Evolutionary conservation across 768 basidiomycete genomes (phyloP).

Genomic region (Astraeus odoratus): DNA sequence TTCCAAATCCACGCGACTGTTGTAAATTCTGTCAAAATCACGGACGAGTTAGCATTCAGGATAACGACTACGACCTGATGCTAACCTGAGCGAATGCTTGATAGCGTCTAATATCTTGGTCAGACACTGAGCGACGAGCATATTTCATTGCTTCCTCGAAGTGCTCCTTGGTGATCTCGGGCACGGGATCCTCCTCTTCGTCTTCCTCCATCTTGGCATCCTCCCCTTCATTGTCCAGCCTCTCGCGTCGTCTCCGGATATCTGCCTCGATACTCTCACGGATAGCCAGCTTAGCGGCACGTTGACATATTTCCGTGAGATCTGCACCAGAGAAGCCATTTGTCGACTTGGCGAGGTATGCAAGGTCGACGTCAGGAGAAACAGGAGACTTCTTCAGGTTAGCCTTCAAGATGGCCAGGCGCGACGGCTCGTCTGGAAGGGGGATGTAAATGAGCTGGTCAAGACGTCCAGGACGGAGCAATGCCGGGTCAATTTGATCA

Average conservation of each 20-base stretch:
- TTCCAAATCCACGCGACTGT: conserved; percentile 88
- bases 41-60: conserved; percentile 7
- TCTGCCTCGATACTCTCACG: conserved; percentile 92
- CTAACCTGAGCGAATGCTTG: conserved; percentile 94
- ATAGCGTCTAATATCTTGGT: conserved; percentile 94
- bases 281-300: conserved; percentile 95
- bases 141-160: conserved; percentile 99
- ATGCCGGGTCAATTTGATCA: conserved; percentile 90
- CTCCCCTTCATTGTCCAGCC: conserved; percentile 74
- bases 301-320: conserved; percentile 98
- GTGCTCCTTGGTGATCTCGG: conserved; percentile 83
- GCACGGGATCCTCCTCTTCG: conserved; percentile 84
- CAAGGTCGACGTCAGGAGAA: conserved; percentile 71
- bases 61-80: conserved; percentile 1
- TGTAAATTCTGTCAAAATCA: conserved; percentile 61
- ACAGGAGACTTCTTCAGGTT: conserved; percentile 90
- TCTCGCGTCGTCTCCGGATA: conserved; percentile 71
- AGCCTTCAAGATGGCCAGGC: conserved; percentile 87
- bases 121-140: conserved; percentile 93
- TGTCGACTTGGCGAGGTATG: conserved; percentile 84
- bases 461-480: conserved; percentile 94
- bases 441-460: conserved; percentile 99
- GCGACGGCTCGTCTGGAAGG: conserved; percentile 89
- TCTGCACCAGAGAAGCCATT: conserved; percentile 99
- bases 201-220: conserved; percentile 71